These are phyloP conservation scores for Ceratonia siliqua DNA, from an alignment of 306 rosid genomes.

Conservation along the genomic window DNA sequence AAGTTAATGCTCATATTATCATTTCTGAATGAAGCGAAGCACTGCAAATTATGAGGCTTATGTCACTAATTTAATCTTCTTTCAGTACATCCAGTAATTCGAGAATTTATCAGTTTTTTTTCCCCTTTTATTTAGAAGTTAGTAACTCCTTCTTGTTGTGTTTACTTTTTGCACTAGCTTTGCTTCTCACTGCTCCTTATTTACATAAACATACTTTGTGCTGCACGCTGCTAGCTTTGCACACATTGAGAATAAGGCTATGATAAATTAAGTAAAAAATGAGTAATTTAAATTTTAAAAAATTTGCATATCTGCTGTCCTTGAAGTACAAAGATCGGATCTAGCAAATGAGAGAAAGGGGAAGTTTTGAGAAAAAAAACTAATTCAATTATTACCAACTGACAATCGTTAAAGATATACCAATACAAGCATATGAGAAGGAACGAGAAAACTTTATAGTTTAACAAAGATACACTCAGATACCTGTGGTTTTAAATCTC, in stretches of 20 bases:
- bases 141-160: not conserved
- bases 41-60: not conserved
- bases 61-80: not conserved
- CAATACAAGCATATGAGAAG: not conserved
- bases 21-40: not conserved
- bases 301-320: not conserved
- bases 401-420: not conserved
- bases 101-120: not conserved
- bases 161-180: not conserved
- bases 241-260: not conserved
- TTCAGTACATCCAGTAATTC: not conserved
- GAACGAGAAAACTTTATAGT: not conserved
- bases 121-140: not conserved
- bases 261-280: not conserved
- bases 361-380: not conserved
- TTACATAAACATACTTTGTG: not conserved
- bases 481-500: conserved; percentile 99
- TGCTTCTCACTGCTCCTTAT: not conserved
- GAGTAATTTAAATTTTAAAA: not conserved
- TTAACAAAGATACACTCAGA: conserved; percentile 14
- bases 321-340: not conserved
- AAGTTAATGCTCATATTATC: not conserved
- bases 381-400: not conserved
- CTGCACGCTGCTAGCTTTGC: not conserved
- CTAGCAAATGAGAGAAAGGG: not conserved